These are phyloP conservation scores for Haplosporangium gracile DNA, from an alignment of 192 early-diverging fungal genomes.

Conservation along the genomic window DNA sequence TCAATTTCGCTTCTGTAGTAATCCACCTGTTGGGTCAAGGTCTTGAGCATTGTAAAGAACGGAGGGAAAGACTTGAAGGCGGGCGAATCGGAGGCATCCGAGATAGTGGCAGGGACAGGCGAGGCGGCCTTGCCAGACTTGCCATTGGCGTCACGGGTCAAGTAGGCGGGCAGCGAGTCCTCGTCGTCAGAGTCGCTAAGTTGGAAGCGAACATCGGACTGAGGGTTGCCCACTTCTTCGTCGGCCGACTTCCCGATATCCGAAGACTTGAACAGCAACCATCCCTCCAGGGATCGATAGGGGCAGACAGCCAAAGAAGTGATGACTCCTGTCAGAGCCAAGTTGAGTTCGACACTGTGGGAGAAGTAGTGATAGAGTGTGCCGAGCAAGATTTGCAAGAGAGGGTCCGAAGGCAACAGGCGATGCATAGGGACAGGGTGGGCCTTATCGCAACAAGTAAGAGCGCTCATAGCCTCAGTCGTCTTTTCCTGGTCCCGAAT, in stretches of 20 bases:
- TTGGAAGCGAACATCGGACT: slow-evolving; percentile 21
- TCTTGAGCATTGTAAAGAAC: slow-evolving; percentile 74
- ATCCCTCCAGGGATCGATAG: slow-evolving; percentile 80
- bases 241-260: slow-evolving; percentile 55
- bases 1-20: slow-evolving; percentile 70
- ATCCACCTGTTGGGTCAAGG: slow-evolving; percentile 75
- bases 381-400: slow-evolving; percentile 76
- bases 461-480: slow-evolving; percentile 23
- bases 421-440: slow-evolving; percentile 60
- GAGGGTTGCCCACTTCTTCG: slow-evolving; percentile 11
- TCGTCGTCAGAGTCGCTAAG: slow-evolving; percentile 57
- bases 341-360: slow-evolving; percentile 89
- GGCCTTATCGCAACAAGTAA: slow-evolving; percentile 34
- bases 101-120: slow-evolving; percentile 48
- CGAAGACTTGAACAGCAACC: slow-evolving; percentile 66
- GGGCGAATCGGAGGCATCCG: slow-evolving; percentile 25
- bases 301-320: slow-evolving; percentile 86
- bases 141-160: slow-evolving; percentile 12
- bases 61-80: slow-evolving; percentile 69
- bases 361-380: slow-evolving; percentile 85
- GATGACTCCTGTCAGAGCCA: slow-evolving; percentile 92
- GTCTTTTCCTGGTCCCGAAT: slow-evolving; percentile 39
- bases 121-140: slow-evolving; percentile 50
- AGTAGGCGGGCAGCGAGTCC: slow-evolving; percentile 35
- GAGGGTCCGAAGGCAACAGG: slow-evolving; percentile 69